Evolutionary conservation across 2,329 filamentous ascomycete species (phyloP).

Genomic region (Didymella arachidicola): DNA sequence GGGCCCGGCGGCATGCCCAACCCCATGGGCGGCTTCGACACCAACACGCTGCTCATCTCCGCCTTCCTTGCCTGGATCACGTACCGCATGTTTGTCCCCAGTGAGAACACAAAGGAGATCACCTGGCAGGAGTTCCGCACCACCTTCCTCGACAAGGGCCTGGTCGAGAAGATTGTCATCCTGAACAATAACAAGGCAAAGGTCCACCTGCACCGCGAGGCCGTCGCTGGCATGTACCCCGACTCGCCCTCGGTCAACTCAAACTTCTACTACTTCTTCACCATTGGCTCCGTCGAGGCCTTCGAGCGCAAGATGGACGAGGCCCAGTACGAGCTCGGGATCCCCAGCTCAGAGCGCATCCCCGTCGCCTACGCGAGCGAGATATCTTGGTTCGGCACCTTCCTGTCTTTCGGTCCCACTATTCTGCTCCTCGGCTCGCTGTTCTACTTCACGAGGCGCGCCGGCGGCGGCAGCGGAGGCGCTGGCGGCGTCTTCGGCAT

Average conservation of each 20-base stretch:
- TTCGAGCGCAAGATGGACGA: slow-evolving; percentile 90
- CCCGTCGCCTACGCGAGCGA: slow-evolving; percentile 87
- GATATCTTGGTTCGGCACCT: slow-evolving; percentile 72
- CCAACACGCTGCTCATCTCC: slow-evolving; percentile 63
- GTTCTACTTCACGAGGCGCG: slow-evolving; percentile 79
- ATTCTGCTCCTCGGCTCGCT: slow-evolving; percentile 84
- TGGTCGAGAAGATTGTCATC: slow-evolving; percentile 90
- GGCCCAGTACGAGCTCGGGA: slow-evolving; percentile 85
- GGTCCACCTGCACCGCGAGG: slow-evolving; percentile 80
- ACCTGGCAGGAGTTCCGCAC: slow-evolving; percentile 97
- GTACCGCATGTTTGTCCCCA: slow-evolving; percentile 68
- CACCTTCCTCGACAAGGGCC: slow-evolving; percentile 93
- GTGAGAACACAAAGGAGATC: slow-evolving; percentile 77
- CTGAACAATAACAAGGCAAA: slow-evolving; percentile 79
- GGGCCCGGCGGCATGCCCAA: slow-evolving; percentile 18
- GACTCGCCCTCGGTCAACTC: slow-evolving; percentile 74
- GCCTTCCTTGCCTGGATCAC: slow-evolving; percentile 69
- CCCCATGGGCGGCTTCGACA: slow-evolving; percentile 56
- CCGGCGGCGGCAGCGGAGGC: slow-evolving; percentile 68
- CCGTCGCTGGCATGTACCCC: slow-evolving; percentile 74
- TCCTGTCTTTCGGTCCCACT: slow-evolving; percentile 86
- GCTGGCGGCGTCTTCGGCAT: slow-evolving; percentile 90
- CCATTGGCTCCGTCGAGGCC: slow-evolving; percentile 90
- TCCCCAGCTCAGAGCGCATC: slow-evolving; percentile 87
- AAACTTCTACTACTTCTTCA: slow-evolving; percentile 88